phyloP scores from a whole-genome alignment of 768 basidiomycete genomes.

The Coprinopsis sp. region DNA sequence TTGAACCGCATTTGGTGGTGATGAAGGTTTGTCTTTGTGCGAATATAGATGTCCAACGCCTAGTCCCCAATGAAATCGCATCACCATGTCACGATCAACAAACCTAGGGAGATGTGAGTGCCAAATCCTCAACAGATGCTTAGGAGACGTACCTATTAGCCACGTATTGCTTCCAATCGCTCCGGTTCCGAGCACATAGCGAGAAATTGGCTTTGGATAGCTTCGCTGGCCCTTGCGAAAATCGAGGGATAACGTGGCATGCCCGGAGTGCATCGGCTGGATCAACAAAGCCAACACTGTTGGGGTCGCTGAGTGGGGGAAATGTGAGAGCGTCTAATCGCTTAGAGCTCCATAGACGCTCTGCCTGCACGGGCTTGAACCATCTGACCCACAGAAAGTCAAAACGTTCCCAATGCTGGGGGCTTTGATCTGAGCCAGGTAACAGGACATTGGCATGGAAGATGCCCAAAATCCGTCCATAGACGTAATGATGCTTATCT shows the following conservation, averaged over 20 bases:
- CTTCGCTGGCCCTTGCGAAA: constrained; percentile 18
- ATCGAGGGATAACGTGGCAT: constrained; percentile 31
- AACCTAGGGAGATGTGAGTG: neutral
- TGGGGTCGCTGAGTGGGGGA: constrained; percentile 14
- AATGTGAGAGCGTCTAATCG: constrained; percentile 34
- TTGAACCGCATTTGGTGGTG: too few relatives aligned
- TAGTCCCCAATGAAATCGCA: too few relatives aligned
- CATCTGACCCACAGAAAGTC: constrained; percentile 2
- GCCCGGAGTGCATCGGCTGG: constrained; percentile 26
- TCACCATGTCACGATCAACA: constrained; percentile 1
- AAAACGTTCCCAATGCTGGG: neutral
- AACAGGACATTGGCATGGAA: constrained; percentile 15
- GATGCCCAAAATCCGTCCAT: constrained; percentile 18
- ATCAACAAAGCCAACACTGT: constrained; percentile 31
- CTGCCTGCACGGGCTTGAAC: neutral
- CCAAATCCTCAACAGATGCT: neutral
- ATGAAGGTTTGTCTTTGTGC: too few relatives aligned
- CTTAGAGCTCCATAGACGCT: constrained; percentile 26
- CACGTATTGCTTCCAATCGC: constrained; percentile 27
- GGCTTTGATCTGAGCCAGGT: neutral
- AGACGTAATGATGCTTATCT: constrained; percentile 16
- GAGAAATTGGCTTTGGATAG: constrained; percentile 10
- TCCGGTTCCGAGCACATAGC: neutral
- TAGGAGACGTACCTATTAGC: constrained; percentile 28
- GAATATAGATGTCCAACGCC: too few relatives aligned